Evolutionary conservation across 331 rosid species (phyloP).

Genomic region (Dryas integrifolia): DNA sequence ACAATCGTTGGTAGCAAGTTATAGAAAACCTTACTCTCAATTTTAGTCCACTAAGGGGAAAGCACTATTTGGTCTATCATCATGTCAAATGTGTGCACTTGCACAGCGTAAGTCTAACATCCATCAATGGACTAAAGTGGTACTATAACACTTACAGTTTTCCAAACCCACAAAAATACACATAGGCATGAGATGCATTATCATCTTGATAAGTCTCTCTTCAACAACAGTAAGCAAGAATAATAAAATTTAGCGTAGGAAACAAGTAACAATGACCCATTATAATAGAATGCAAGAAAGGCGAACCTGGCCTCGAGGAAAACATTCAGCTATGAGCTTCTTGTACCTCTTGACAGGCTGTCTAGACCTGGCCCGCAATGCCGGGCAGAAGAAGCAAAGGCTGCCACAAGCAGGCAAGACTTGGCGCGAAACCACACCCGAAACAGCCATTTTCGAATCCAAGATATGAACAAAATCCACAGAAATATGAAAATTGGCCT

Average conservation of each 20-base stretch:
- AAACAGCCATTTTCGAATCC: conserved; percentile 48
- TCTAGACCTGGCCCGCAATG: conserved; percentile 82
- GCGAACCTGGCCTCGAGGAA: conserved; percentile 81
- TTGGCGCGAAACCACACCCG: conserved; percentile 84
- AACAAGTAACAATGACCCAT: neutral
- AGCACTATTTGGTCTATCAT: neutral
- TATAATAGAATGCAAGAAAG: conserved; percentile 13
- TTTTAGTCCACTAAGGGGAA: neutral
- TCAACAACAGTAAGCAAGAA: neutral
- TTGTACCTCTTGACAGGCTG: conserved; percentile 99
- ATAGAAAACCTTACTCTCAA: neutral
- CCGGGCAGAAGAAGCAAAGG: conserved; percentile 90
- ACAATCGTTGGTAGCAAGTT: neutral
- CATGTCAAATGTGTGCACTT: conserved; percentile 1
- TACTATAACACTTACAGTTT: neutral
- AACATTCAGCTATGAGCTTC: conserved; percentile 90
- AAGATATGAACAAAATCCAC: neutral
- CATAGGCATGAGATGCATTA: neutral
- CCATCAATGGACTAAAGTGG: neutral
- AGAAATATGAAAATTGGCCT: conserved; percentile 22
- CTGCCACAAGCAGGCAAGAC: conserved; percentile 83
- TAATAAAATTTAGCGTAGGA: neutral
- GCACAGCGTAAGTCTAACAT: neutral
- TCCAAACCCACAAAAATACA: conserved; percentile 5
- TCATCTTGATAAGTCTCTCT: neutral